Evolutionary conservation across 306 rosid genomes (phyloP).

Genomic region (Malus sylvestris): DNA sequence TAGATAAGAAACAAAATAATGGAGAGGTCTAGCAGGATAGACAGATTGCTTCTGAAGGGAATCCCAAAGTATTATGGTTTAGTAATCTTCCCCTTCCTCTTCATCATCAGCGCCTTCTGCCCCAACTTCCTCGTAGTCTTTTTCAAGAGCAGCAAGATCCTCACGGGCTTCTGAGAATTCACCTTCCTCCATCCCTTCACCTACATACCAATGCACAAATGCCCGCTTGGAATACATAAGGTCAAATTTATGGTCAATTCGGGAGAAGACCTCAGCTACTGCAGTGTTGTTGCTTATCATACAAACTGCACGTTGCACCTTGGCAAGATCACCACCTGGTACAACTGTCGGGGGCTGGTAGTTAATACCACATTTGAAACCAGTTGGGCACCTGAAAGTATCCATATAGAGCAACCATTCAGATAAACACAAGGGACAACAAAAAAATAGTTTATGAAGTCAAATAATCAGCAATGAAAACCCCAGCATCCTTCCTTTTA

Average conservation of each 20-base stretch:
- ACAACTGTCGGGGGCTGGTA: conserved; percentile 67
- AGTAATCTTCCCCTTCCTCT: conserved; percentile 39
- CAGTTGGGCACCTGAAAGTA: conserved; percentile 66
- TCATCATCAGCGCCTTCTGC: conserved; percentile 48
- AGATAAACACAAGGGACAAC: neutral
- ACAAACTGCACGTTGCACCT: conserved; percentile 61
- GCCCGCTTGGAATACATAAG: conserved; percentile 70
- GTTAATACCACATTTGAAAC: conserved; percentile 82
- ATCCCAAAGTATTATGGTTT: conserved; percentile 2
- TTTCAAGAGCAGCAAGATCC: conserved; percentile 77
- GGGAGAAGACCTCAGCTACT: conserved; percentile 55
- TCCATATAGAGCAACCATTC: neutral
- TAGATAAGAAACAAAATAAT: neutral
- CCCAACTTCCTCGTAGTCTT: conserved; percentile 71
- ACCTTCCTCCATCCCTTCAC: conserved; percentile 92
- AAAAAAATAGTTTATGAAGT: neutral
- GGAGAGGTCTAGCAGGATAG: neutral
- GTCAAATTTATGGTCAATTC: conserved; percentile 68
- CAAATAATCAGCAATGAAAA: neutral
- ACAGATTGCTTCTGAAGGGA: neutral
- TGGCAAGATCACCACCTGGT: conserved; percentile 77
- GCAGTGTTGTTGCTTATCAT: conserved; percentile 80
- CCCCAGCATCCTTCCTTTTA: neutral
- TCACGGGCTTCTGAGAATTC: conserved; percentile 78
- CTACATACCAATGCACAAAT: conserved; percentile 75